A percentile compares a stretch with the other conserved stretches of the same genome.
Evolutionary conservation across 345 rosid species (phyloP).

Genomic region (thale cress (Arabidopsis thaliana)): DNA sequence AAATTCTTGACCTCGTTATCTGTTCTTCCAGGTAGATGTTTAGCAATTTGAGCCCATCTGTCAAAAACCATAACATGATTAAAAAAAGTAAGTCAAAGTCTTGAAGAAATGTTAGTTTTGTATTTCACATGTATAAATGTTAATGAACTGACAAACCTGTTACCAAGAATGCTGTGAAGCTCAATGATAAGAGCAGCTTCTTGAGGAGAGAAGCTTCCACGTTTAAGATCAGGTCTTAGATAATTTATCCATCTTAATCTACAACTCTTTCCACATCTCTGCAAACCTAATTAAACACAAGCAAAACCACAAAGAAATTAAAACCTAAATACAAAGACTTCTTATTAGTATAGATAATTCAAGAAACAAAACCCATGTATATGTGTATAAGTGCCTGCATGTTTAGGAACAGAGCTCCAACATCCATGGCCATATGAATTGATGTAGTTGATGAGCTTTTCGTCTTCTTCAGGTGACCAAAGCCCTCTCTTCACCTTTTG

Average conservation of each 20-base stretch:
- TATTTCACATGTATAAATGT: neutral
- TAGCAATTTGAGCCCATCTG: conserved; percentile 95
- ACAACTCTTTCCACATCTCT: conserved; percentile 99
- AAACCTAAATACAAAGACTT: neutral
- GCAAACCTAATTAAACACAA: conserved; percentile 61
- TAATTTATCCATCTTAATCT: conserved; percentile 97
- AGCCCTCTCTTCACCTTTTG: conserved; percentile 98
- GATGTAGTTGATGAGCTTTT: conserved; percentile 92
- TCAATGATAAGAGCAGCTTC: conserved; percentile 95
- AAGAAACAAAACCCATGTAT: conserved; percentile 22
- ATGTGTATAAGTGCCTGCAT: conserved; percentile 59
- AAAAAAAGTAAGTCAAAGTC: neutral
- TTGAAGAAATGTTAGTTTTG: neutral
- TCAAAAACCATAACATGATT: conserved; percentile 15
- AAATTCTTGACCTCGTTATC: conserved; percentile 96
- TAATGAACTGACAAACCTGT: conserved; percentile 59
- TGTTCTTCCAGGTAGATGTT: conserved; percentile 90
- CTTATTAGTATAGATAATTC: conserved; percentile 2
- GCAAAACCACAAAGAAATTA: neutral
- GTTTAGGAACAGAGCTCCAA: conserved; percentile 99
- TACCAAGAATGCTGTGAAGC: conserved; percentile 92
- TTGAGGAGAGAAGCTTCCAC: conserved; percentile 95
- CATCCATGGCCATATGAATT: conserved; percentile 93
- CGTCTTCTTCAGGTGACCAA: conserved; percentile 99
- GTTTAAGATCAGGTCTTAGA: conserved; percentile 89